Base-by-base conservation (phyloP, 352 stramenopile genomes). In the Phytophthora megakarya region DNA sequence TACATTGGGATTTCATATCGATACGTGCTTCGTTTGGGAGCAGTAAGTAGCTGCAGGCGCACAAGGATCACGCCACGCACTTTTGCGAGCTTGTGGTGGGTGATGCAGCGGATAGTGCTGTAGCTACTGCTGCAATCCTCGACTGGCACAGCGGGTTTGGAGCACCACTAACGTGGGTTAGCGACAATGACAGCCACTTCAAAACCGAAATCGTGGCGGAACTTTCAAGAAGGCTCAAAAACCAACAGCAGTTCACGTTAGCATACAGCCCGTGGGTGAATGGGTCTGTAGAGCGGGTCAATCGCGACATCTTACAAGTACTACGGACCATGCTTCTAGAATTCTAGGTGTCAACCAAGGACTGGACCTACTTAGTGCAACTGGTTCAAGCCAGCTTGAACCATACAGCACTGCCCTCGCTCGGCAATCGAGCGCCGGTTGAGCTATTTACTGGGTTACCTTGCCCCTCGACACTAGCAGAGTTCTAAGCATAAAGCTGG, bases 211-310 rank as follows among this genome's bases (percentile, higher is more conserved):
- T 32, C 5, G 26, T 32, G 9, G 56, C 9, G 9, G 26, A 32
- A 9, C 9, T 32, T 9, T 32, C 26, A 32, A 32, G 9, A 32
- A 10, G 26, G 26, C 26, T 32, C 5, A 32, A 32, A 32, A 32
- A 9, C 5, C 26, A 32, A 32, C 26, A 32, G 9, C 5, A 32
- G 5, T 68, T 80, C 47, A 65, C 47, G 18, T 22, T 56, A 2
- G 65, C 60, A 1, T 76, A 76, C 38, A 56, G 45, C 12, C 73
- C 70, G 1, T 81, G 70, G 66, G 50, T 70, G 1, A 80, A 74
- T 43, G 64, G 72, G 10, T 32, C 66, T 3, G 50, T 78, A 0
- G 65, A 72, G 25, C 40, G 73, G 3, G 45, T 72, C 9, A 32
- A 32, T 9, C 26, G 26, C 26, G 26, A 32, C 9, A 32, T 32